A percentile compares a stretch with the other conserved stretches of the same genome.
phyloP scores from a whole-genome alignment of 768 basidiomycete genomes.

The Boletus edulis region DNA sequence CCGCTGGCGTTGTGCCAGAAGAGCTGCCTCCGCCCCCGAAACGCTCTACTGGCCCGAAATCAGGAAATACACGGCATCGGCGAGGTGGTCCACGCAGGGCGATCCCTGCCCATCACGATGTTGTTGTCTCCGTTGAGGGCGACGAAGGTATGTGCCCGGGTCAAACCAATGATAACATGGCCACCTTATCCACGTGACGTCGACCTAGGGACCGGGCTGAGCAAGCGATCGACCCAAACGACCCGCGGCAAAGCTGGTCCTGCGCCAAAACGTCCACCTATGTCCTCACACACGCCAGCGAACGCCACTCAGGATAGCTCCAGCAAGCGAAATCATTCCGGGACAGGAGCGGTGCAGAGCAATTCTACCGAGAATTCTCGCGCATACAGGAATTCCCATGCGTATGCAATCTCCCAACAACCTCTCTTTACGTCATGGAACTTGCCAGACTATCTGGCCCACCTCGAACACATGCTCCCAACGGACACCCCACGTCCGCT shows the following conservation, averaged over 20 bases:
- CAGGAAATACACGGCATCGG: conserved; percentile 29
- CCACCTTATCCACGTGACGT: conserved; percentile 35
- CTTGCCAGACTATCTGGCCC: conserved; percentile 89
- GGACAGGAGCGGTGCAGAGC: conserved; percentile 34
- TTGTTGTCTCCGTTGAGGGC: conserved; percentile 40
- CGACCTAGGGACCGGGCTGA: conserved; percentile 35
- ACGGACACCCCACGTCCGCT: conserved; percentile 71
- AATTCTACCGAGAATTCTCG: conserved; percentile 51
- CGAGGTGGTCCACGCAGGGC: conserved; percentile 32
- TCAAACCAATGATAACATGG: conserved; percentile 8
- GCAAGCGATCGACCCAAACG: conserved; percentile 41
- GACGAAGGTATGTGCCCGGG: conserved; percentile 57
- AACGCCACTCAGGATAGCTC: conserved; percentile 43
- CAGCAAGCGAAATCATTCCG: conserved; percentile 48
- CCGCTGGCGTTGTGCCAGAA: conserved; percentile 37
- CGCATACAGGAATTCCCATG: conserved; percentile 77
- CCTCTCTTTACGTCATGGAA: conserved; percentile 84
- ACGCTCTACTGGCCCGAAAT: conserved; percentile 25
- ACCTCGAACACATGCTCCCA: conserved; percentile 83
- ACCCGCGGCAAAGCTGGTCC: conserved; percentile 33
- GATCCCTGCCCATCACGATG: conserved; percentile 21
- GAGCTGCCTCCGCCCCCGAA: conserved; percentile 40
- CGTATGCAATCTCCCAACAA: conserved; percentile 75
- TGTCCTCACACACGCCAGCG: conserved; percentile 29
- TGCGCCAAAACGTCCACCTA: conserved; percentile 31